These are phyloP conservation scores for Talaromyces atroroseus DNA, from an alignment of 2,329 filamentous ascomycete genomes.

Conservation along the genomic window DNA sequence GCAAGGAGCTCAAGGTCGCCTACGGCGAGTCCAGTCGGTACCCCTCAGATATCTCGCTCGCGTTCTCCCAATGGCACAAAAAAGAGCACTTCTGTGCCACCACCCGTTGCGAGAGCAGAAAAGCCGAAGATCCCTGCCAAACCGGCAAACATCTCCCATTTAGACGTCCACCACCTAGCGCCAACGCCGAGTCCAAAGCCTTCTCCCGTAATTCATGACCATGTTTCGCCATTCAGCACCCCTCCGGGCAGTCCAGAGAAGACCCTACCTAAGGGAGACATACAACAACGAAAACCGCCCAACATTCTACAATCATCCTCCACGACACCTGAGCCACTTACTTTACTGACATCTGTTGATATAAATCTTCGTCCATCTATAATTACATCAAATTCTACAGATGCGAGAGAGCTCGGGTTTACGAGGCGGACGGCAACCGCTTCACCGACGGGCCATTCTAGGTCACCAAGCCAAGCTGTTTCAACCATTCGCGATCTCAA, in stretches of 20 bases:
- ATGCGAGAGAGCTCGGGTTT: constrained; percentile 29
- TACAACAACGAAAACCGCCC: constrained; percentile 3
- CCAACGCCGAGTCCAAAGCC: constrained; percentile 20
- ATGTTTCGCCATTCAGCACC: constrained; percentile 76
- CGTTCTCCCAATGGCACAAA: constrained; percentile 24
- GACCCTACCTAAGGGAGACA: constrained; percentile 31
- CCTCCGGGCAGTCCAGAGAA: constrained; percentile 70
- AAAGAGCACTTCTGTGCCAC: constrained; percentile 51
- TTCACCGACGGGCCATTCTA: constrained; percentile 4
- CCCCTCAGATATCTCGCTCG: constrained; percentile 7
- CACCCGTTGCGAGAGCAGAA: constrained; percentile 72
- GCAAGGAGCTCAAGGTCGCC: constrained; percentile 29
- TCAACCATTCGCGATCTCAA: constrained; percentile 15
- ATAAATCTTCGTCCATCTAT: constrained; percentile 19
- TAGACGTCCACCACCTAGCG: constrained; percentile 24
- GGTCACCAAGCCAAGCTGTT: constrained; percentile 26
- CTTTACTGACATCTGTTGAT: constrained; percentile 25
- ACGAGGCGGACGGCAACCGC: constrained; percentile 14
- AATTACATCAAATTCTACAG: constrained; percentile 15
- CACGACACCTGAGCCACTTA: constrained; percentile 23
- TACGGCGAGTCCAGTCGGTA: constrained; percentile 4
- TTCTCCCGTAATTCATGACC: constrained; percentile 33
- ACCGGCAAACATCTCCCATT: constrained; percentile 28
- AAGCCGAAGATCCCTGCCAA: constrained; percentile 64
- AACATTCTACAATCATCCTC: constrained; percentile 19